A percentile compares a stretch with the other conserved stretches of the same genome.
phyloP scores from a whole-genome alignment of 768 basidiomycete species.

The Polyporus arcularius region DNA sequence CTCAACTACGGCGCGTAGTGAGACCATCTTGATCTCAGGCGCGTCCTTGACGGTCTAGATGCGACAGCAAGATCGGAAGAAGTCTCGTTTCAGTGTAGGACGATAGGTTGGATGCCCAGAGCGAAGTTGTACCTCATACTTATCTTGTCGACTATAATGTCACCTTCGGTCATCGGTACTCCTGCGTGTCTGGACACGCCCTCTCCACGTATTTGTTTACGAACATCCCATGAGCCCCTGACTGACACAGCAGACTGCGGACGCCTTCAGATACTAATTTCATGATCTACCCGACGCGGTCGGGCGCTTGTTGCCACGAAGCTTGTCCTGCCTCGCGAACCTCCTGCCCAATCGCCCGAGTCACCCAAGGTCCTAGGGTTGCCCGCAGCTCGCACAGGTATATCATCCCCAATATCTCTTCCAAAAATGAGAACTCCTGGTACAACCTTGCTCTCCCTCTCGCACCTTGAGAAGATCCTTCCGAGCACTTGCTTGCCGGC shows the following conservation, averaged over 20 bases:
- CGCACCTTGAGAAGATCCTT: no score
- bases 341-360: no score
- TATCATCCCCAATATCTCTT: no score
- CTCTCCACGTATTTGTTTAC: neutral
- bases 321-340: no score
- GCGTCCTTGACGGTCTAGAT: neutral
- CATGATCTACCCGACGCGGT: neutral
- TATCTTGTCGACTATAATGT: constrained; percentile 21
- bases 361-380: no score
- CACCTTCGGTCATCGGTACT: neutral
- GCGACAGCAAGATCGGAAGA: constrained; percentile 5
- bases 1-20: constrained; percentile 63
- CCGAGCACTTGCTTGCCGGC: no score
- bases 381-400: no score
- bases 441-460: no score
- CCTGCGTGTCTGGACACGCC: neutral
- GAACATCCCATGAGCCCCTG: neutral
- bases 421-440: no score
- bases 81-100: constrained; percentile 11
- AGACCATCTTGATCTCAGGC: neutral
- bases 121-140: constrained; percentile 24
- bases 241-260: neutral
- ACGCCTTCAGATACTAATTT: neutral
- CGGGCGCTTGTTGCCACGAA: neutral
- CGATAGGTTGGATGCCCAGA: constrained; percentile 6